Evolutionary conservation across 495 filamentous ascomycete genomes (phyloP), one percentile per base, ranked within the genome.

Genomic region (Penicillium lagena): DNA sequence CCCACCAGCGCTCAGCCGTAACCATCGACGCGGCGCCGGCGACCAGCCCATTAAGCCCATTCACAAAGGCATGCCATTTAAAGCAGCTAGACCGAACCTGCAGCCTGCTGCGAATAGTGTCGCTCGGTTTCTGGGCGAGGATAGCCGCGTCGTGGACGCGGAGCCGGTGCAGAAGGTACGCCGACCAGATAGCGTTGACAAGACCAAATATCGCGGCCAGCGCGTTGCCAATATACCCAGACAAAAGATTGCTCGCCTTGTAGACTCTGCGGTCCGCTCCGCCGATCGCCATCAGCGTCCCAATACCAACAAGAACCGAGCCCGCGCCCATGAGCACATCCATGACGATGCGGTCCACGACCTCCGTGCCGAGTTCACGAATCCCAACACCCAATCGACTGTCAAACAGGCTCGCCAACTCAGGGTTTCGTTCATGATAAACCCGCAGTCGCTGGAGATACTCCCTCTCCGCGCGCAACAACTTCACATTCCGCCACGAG

Each of bases 1-100:
- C 75, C 64, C 66, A 71, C 72, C 73, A 77, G 13, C 57, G 55
- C 32, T 60, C 66, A 0, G 72, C 70, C 1, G 75, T 76, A 29
- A 72, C 64, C 48, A 77, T 64, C 1, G 72, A 75, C 3, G 66
- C 72, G 9, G 61, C 71, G n/a, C 73, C 75, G 10, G 73, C 71
- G 7, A 75, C 54, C 1, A 75, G 36, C 1, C 71, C 73, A n/a
- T 62, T 71, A 0, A 68, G 1, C 0, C 71, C 71, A 27, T 66
- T 71, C 12, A 70, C 33, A 1, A 53, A 30, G 2, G 70, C 61
- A 44, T 78, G 72, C 42, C 65, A 59, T 32, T 67, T 58, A 31
- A 78, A 58, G 1, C 58, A 49, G 12, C 49, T 43, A 13, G 71
- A 61, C 2, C 75, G 63, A 2, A 51, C 52, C 12, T 55, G 57